These are phyloP conservation scores for Juncus effusus DNA, from an alignment of 176 grass and related monocot species.

Conservation along the genomic window DNA sequence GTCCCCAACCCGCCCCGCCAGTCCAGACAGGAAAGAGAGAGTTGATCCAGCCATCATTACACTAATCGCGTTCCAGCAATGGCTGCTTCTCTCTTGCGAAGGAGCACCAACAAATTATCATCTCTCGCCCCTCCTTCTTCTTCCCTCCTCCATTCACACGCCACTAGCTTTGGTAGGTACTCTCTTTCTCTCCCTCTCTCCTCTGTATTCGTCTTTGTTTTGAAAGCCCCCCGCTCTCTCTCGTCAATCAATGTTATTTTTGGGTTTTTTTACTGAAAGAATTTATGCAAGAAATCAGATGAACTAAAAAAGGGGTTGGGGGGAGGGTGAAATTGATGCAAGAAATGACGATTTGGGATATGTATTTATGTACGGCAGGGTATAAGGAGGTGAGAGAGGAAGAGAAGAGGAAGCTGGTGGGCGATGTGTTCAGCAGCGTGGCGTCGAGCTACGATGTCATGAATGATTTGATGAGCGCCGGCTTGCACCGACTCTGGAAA, in stretches of 20 bases:
- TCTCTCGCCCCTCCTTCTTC: constrained; percentile 13
- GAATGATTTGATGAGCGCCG: constrained; percentile 91
- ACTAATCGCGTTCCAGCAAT: neutral
- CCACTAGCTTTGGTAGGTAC: constrained; percentile 65
- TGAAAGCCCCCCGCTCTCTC: too few species aligned
- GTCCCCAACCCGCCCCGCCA: too few species aligned
- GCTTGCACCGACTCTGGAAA: constrained; percentile 87
- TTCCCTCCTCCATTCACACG: constrained; percentile 68
- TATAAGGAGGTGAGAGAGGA: constrained; percentile 78
- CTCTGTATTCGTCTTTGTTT: neutral
- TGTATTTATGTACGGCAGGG: constrained; percentile 31
- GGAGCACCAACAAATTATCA: constrained; percentile 1
- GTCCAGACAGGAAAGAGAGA: too few species aligned
- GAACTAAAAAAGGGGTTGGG: too few species aligned
- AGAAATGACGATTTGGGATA: too few species aligned
- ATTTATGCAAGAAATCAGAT: too few species aligned
- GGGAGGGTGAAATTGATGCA: too few species aligned
- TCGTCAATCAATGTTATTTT: neutral
- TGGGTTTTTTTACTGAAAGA: neutral
- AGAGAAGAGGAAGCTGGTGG: constrained; percentile 82
- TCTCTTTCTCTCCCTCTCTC: neutral
- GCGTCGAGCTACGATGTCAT: constrained; percentile 89
- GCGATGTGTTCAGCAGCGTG: constrained; percentile 85
- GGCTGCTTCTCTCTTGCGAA: constrained; percentile 18
- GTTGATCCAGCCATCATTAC: too few species aligned